Percentiles rank a stretch among this genome's conserved stretches.
phyloP scores from a whole-genome alignment of 2,329 filamentous ascomycete species.

The Trichoderma gracile region DNA sequence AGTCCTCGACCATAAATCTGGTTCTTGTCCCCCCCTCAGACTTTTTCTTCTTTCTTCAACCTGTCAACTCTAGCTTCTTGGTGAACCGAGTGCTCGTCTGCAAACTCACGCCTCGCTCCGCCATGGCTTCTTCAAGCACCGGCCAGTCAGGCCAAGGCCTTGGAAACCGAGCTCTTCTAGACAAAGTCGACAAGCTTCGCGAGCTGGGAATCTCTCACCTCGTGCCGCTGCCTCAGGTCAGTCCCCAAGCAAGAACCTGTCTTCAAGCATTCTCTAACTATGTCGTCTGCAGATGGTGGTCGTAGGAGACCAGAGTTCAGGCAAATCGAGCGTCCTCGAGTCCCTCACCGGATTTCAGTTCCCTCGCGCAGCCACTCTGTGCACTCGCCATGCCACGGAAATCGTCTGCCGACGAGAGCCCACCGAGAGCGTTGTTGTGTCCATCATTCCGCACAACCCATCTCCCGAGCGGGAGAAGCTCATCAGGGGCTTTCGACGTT shows the following conservation, averaged over 20 bases:
- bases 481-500: constrained; percentile 13
- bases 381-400: constrained; percentile 51
- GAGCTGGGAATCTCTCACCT: constrained; percentile 43
- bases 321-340: constrained; percentile 82
- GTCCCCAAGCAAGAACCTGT: background rate
- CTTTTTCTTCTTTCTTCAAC: background rate
- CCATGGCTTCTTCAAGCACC: background rate
- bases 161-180: constrained; percentile 32
- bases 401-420: constrained; percentile 29
- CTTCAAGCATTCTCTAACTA: too few species aligned
- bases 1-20: background rate
- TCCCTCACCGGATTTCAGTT: constrained; percentile 55
- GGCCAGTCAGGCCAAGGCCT: constrained; percentile 18
- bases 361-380: constrained; percentile 46
- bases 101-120: too few species aligned
- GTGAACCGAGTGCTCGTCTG: background rate
- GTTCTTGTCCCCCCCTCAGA: background rate
- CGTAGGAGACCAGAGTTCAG: constrained; percentile 81
- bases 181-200: constrained; percentile 46
- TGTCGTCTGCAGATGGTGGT: constrained; percentile 64
- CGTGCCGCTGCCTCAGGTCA: constrained; percentile 56
- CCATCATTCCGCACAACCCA: constrained; percentile 39
- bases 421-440: constrained; percentile 44
- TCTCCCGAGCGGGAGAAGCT: constrained; percentile 25
- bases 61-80: background rate